Evolutionary conservation across 1,139 yeast species (phyloP), one percentile per base, ranked within the genome.

Genomic region (Lodderomyces margitis): DNA sequence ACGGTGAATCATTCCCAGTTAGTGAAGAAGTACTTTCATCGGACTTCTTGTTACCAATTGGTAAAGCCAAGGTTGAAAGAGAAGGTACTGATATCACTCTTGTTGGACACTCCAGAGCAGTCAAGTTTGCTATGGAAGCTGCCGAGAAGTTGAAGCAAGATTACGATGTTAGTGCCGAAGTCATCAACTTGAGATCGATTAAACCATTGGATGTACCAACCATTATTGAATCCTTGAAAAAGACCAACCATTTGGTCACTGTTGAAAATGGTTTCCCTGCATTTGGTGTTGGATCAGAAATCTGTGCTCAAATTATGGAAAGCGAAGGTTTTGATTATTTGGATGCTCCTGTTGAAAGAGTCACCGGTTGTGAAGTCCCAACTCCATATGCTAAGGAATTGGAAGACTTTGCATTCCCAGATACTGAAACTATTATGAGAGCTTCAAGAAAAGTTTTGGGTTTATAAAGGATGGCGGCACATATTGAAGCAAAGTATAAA

Each of bases 401-500:
- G 64, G 99, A 94, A 79, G 95, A 87, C 73, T 87, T 92, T 65
- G 97, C 98, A 45, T 92, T 94, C 96, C 98, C 98, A 66, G 96
- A 91, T 66, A 79, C 87, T 46, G 95, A 88, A 61, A 81, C 89
- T 53, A 86, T 94, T 57, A 78, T 87, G 64, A 85, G 92, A 77
- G 97, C 96, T 55, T 81, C 83, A 55, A 91, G 85, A 78, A 85
- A 86, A 70, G 96, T 87, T 44, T 78, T 91, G 66, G 86, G 94
- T 54, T 84, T 76, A 62, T 72, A 71, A 57, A 17, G 20, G 9
- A 11, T n/a, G 7, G 19, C 16, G 24, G 19, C 25, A 23, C 11
- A 23, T 23, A 9, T 8, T 10, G n/a, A 6, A 10, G 25, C 4
- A 23, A 23, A n/a, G 12, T 28, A 7, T 28, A 12, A 6, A 15